Evolutionary conservation across 768 basidiomycete species (phyloP), one percentile per base, ranked within the genome.

Genomic region (Clathrus columnatus): DNA sequence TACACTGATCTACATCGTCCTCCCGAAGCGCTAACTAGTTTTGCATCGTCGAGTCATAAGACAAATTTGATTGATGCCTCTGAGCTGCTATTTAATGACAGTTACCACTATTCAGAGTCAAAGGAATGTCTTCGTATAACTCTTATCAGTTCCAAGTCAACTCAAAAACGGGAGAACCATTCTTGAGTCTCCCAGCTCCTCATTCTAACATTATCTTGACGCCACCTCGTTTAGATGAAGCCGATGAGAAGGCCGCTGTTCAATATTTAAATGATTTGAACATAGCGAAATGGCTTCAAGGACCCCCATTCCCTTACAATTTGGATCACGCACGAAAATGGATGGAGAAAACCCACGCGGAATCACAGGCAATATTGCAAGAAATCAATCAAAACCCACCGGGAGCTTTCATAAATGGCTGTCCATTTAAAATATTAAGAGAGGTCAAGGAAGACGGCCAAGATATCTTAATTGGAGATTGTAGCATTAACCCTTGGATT

Each of bases 141-240:
- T 26, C 51, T 24, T 27, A 21, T 78, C 66, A 63, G 1, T 48
- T 68, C 7, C 69, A 74, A 63, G 57, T 70, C 48, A 72, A 78
- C 52, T 52, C 69, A 2, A 51, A 52, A 23, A 78, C 75, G 1
- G 73, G 73, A 44, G 81, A 83, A 60, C 76, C 75, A 1, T 84
- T 79, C 65, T 71, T 85, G 16, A 77, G 75, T 10, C 72, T 85
- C 20, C 69, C 73, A 4, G 59, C 66, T 30, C 80, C 80, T 36
- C 70, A 73, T 53, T 72, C 79, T 47, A 70, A 71, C 56, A 78
- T 84, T 59, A 76, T 85, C 54, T 58, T 85, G 32, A 85, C 83
- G 6, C 77, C 83, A 17, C 79, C 79, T 17, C 78, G 83, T 41
- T 50, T 62, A 23, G 66, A 64, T 32, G 80, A 83, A 60, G 72